Evolutionary conservation across 2,329 filamentous ascomycete species (phyloP), one percentile per base, ranked within the genome.

Genomic region (Colletotrichum australisinense): DNA sequence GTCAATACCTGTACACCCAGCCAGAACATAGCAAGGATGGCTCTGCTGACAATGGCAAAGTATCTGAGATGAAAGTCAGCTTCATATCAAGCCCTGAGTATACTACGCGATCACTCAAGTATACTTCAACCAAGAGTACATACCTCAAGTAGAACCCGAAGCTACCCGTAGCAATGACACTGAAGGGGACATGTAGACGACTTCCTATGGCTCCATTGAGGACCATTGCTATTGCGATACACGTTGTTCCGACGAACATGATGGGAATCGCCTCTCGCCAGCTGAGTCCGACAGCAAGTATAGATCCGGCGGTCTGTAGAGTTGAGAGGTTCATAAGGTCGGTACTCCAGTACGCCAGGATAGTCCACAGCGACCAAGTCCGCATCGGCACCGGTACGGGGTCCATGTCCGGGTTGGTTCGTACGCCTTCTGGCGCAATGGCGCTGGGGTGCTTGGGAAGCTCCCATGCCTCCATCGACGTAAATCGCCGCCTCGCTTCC

Each of bases 1-100:
- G 63, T 74, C 6, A 58, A 32, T 35, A 63, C 67, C 52, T 93
- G 90, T 59, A 93, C 92, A 0, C 91, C 90, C 66, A 93, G 90
- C 92, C 86, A 88, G 77, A 88, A 87, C 78, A 87, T 84, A 30
- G 85, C 86, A 22, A 87, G 79, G 56, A 87, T 79, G 2, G 81
- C 78, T 28, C 86, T 83, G 35, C 84, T 82, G 6, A 86, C 77
- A 57, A 88, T 79, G 35, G 74, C 69, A 46, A 77, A 77, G 53
- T 75, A 49, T 49, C 42, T 49, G 16, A 11, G 19, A 22, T 49
- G 8, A 22, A 9, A 49, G 42, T 49, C 42, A 49, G 42, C 42
- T 49, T 49, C 42, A 4, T 8, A 22, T 19, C 42, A 49, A n/a
- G 42, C 42, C 7, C 16, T 49, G 9, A 49, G 42, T 49, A 4